Conservation (phyloP, 495 filamentous ascomycete genomes). For the Penicillium roqueforti region DNA sequence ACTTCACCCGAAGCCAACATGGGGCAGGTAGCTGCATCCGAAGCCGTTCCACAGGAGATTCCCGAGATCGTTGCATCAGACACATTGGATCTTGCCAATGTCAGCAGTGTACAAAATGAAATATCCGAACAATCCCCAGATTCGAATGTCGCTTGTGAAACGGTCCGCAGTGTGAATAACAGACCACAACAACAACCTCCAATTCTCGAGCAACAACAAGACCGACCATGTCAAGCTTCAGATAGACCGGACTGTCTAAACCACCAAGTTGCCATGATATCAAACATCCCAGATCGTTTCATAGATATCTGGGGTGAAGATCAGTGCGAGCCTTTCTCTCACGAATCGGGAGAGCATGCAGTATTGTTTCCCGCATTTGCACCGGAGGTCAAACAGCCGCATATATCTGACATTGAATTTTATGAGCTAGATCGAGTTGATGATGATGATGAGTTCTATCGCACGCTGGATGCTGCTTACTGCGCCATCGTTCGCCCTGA, state of each 20-base stretch:
- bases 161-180: neutral
- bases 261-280: neutral
- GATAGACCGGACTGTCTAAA: too few relatives aligned
- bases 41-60: neutral
- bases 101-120: too few relatives aligned
- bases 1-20: neutral
- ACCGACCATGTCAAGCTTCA: neutral
- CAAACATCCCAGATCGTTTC: neutral
- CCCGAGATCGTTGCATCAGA: neutral
- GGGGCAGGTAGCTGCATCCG: neutral
- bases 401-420: neutral
- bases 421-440: neutral
- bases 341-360: neutral
- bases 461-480: slow-evolving; percentile 18
- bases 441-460: slow-evolving; percentile 9
- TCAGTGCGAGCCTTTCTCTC: neutral
- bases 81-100: neutral
- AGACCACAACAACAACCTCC: neutral
- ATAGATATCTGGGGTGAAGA: neutral
- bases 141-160: neutral
- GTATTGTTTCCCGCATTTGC: too few relatives aligned
- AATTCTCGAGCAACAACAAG: neutral
- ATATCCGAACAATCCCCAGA: neutral
- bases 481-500: slow-evolving; percentile 5
- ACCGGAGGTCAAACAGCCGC: neutral